Evolutionary conservation across 306 rosid species (phyloP).

Genomic region (Corylus avellana): DNA sequence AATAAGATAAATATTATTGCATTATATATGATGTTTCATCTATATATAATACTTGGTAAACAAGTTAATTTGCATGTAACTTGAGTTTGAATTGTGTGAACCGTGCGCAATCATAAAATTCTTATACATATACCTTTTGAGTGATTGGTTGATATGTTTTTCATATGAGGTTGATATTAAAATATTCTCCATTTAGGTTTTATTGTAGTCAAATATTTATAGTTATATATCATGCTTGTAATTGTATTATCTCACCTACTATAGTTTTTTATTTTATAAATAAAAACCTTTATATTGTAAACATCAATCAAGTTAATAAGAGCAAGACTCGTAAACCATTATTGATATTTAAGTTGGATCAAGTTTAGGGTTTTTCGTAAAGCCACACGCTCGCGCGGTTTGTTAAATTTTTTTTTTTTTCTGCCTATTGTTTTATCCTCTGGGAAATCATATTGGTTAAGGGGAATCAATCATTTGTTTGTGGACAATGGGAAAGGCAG

Average conservation of each 20-base stretch:
- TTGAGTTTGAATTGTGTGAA: conserved; percentile 37
- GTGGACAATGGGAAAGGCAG: not conserved
- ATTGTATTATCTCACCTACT: too few species aligned
- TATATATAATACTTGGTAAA: not conserved
- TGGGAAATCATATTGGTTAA: not conserved
- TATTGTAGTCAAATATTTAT: too few species aligned
- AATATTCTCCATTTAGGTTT: too few species aligned
- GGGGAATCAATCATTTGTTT: not conserved
- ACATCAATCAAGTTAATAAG: too few species aligned
- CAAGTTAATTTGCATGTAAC: not conserved
- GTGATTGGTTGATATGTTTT: too few species aligned
- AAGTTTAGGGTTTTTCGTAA: not conserved
- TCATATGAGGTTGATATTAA: too few species aligned
- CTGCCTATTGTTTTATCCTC: too few species aligned
- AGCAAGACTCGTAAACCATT: not conserved
- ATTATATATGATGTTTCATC: not conserved
- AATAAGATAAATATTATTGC: conserved; percentile 15
- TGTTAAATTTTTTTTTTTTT: too few species aligned
- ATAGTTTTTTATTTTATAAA: too few species aligned
- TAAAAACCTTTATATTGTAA: too few species aligned
- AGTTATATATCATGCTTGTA: too few species aligned
- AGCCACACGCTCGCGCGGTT: not conserved
- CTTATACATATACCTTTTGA: not conserved
- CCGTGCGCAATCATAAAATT: conserved; percentile 16
- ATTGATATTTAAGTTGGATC: not conserved